phyloP scores from a whole-genome alignment of 768 basidiomycete genomes.

The Termitomyces sp. region DNA sequence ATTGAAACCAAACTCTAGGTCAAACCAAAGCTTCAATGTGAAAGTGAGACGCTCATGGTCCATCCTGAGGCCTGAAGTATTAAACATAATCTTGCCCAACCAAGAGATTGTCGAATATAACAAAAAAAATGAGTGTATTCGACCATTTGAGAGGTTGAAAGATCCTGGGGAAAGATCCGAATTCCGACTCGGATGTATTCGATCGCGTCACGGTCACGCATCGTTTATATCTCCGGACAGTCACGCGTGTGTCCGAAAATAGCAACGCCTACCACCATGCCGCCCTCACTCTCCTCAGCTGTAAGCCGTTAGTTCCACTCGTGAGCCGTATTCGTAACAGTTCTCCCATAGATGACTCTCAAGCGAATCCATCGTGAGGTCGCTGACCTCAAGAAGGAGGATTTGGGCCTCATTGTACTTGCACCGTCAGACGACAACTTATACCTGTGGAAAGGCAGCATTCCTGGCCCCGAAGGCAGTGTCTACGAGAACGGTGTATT shows the following conservation, averaged over 20 bases:
- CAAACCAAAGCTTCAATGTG: neutral
- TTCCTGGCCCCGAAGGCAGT: slow-evolving; percentile 83
- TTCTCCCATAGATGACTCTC: slow-evolving; percentile 48
- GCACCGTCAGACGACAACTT: slow-evolving; percentile 64
- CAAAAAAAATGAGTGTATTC: too few relatives aligned
- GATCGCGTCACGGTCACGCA: neutral
- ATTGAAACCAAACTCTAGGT: too few relatives aligned
- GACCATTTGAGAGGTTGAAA: neutral
- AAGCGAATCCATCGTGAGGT: slow-evolving; percentile 87
- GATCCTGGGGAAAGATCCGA: neutral
- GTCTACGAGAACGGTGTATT: slow-evolving; percentile 82
- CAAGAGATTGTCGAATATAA: too few relatives aligned
- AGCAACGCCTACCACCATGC: slow-evolving; percentile 21
- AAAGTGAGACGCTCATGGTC: too few relatives aligned
- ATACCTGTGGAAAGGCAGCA: slow-evolving; percentile 71
- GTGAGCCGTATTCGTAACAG: neutral
- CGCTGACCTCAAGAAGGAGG: slow-evolving; percentile 78
- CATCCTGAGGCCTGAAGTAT: too few relatives aligned
- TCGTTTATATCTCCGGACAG: neutral
- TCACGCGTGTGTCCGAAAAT: slow-evolving; percentile 6
- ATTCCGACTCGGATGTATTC: neutral
- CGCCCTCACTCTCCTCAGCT: slow-evolving; percentile 25
- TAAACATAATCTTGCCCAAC: too few relatives aligned
- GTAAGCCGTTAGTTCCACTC: slow-evolving; percentile 13
- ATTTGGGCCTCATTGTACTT: slow-evolving; percentile 71